Percentiles rank a stretch among this genome's conserved stretches.
Conservation (phyloP, 2,329 filamentous ascomycete genomes). For the Colletotrichum karsti region DNA sequence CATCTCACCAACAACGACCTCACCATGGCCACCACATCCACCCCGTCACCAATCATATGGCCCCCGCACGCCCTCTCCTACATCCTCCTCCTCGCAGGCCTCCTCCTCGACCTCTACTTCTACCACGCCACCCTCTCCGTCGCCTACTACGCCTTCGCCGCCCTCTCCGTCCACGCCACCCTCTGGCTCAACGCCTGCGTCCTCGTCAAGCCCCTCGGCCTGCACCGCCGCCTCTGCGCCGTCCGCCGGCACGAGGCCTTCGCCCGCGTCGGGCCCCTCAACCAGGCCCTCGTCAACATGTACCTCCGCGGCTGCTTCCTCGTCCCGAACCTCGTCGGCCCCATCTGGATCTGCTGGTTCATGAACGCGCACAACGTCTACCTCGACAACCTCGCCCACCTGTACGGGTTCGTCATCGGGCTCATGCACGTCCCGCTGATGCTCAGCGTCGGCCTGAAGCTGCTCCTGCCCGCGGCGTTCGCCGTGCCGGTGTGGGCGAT, state of each 20-base stretch:
- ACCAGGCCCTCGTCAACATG: neutral
- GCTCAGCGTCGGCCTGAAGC: neutral
- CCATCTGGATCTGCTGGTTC: neutral
- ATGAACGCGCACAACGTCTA: neutral
- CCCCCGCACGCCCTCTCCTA: too few species aligned
- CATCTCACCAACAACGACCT: too few species aligned
- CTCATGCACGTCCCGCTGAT: slow-evolving; percentile 6
- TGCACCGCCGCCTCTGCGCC: neutral
- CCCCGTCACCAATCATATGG: too few species aligned
- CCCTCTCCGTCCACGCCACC: neutral
- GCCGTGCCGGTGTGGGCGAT: neutral
- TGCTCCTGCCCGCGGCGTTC: neutral
- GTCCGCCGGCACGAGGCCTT: neutral
- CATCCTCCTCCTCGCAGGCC: neutral
- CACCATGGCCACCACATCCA: too few species aligned
- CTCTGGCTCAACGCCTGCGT: slow-evolving; percentile 5
- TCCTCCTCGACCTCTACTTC: neutral
- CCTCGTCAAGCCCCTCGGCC: neutral
- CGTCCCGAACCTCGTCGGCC: slow-evolving; percentile 12
- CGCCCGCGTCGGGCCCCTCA: neutral
- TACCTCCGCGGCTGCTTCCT: slow-evolving; percentile 19
- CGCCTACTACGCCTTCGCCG: slow-evolving; percentile 5
- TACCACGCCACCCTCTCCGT: slow-evolving; percentile 13
- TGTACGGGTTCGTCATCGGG: slow-evolving; percentile 21
- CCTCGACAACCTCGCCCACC: slow-evolving; percentile 10